Evolutionary conservation across 2,329 filamentous ascomycete genomes (phyloP).

Genomic region (Diplodia seriata): DNA sequence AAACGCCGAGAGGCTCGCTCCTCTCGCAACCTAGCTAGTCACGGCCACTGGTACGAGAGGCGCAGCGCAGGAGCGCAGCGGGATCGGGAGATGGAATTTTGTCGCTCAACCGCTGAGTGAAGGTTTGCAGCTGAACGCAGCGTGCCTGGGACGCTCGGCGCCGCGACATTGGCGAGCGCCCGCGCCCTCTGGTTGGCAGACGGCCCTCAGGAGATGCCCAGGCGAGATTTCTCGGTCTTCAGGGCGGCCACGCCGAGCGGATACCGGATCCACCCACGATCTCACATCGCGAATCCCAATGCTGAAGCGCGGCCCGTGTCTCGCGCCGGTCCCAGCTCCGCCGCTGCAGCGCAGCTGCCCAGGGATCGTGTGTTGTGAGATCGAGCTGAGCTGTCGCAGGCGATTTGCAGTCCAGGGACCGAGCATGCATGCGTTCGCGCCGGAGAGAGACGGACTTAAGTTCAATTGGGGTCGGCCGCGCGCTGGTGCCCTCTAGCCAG

Average conservation of each 20-base stretch:
- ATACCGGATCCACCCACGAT: constrained; percentile 5
- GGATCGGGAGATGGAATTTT: background rate
- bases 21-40: too few species aligned
- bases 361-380: too few species aligned
- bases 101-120: background rate
- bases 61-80: background rate
- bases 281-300: constrained; percentile 5
- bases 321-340: background rate
- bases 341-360: background rate
- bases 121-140: constrained; percentile 5
- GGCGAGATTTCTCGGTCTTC: too few species aligned
- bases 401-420: background rate
- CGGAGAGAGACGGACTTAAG: constrained; percentile 11
- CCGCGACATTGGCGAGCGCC: background rate
- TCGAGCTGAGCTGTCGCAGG: too few species aligned
- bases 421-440: background rate
- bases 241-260: constrained; percentile 5
- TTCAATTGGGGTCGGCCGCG: background rate
- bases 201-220: too few species aligned
- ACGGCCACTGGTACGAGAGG: constrained; percentile 2
- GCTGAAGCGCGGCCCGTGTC: background rate
- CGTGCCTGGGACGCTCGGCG: too few species aligned
- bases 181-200: constrained; percentile 6
- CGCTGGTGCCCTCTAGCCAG: background rate
- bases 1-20: too few species aligned